Base-by-base conservation (phyloP, 352 stramenopile genomes). In the Stephanocyclus meneghinianus region DNA sequence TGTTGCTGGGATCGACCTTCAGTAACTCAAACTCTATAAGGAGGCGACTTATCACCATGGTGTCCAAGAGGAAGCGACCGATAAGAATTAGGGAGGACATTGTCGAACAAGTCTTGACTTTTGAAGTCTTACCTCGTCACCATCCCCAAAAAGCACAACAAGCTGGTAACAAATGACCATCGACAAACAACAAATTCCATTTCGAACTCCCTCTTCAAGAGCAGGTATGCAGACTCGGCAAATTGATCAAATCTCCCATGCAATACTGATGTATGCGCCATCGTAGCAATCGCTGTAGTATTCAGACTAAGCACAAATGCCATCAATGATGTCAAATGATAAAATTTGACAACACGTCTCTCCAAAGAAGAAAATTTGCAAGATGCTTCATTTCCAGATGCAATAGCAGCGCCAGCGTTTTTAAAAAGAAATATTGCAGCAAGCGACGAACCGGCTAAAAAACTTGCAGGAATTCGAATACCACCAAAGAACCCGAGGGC, bases 101-200 rank as follows among this genome's bases (percentile, higher is more conserved):
- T 26, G 47, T 7, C 5, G 1, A 55, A 26, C 3, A 7, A n/a
- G 6, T 7, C 6, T 8, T 11, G 4, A 6, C 15, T 21, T 10
- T 7, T 45, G 15, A 7, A 6, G 47, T 55, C 15, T 2, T 26
- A 55, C 15, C 62, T 74, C 37, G 63, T 60, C 6, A 79, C 26
- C 62, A 79, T 79, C 29, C 63, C 65, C 35, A 76, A 35, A 44
- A 81, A 81, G 40, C 74, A 81, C 53, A 77, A 81, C 1, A 72
- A 29, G 15, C 47, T 65, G 9, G 32, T 44, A 0, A 76, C 44
- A 18, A 76, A 81, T 44, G 64, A 71, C 66, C 65, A 81, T 40
- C 68, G 65, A 8, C 60, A 40, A 6, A 47, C 37, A 8, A 74
- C 18, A 51, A 79, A 74, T n/a, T 62, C 53, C 11, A 30, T 44